A percentile compares a stretch with the other conserved stretches of the same genome.
phyloP scores from a whole-genome alignment of 2,329 filamentous ascomycete genomes.

The Talaromyces rugulosus region DNA sequence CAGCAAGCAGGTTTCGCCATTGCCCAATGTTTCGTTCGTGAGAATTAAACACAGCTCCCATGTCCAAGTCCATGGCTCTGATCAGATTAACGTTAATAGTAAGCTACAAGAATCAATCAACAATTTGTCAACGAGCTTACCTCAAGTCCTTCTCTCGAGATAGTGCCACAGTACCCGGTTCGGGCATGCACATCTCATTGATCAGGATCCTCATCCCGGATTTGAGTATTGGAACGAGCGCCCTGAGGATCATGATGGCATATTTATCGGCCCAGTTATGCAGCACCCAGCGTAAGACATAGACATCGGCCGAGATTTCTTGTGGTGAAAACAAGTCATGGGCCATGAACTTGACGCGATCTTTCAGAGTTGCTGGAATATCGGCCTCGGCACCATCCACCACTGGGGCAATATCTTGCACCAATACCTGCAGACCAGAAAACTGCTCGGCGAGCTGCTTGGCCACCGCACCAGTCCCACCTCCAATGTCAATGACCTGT shows the following conservation, averaged over 20 bases:
- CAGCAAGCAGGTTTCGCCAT: not conserved
- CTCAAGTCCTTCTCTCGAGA: not conserved
- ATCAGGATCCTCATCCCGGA: constrained; percentile 17
- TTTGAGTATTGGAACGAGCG: constrained; percentile 17
- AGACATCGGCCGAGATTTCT: constrained; percentile 19
- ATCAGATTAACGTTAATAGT: not conserved
- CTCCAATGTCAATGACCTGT: constrained; percentile 34
- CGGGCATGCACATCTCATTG: constrained; percentile 18
- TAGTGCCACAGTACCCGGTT: not conserved
- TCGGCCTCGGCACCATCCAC: constrained; percentile 15
- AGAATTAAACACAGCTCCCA: constrained; percentile 1
- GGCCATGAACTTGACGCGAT: constrained; percentile 17
- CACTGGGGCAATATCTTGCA: constrained; percentile 44
- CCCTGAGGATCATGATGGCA: constrained; percentile 16
- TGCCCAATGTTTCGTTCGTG: not conserved
- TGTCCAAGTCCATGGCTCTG: not conserved
- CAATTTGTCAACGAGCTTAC: not conserved
- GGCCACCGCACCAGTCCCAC: constrained; percentile 53
- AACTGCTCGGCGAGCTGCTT: constrained; percentile 51
- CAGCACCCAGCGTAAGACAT: constrained; percentile 20
- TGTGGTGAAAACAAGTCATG: constrained; percentile 22
- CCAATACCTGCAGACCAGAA: constrained; percentile 51
- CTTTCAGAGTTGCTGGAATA: constrained; percentile 1
- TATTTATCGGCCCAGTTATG: constrained; percentile 23
- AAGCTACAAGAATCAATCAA: not conserved